Evolutionary conservation across 768 basidiomycete genomes (phyloP).

Genomic region (Coprinopsis sp.): DNA sequence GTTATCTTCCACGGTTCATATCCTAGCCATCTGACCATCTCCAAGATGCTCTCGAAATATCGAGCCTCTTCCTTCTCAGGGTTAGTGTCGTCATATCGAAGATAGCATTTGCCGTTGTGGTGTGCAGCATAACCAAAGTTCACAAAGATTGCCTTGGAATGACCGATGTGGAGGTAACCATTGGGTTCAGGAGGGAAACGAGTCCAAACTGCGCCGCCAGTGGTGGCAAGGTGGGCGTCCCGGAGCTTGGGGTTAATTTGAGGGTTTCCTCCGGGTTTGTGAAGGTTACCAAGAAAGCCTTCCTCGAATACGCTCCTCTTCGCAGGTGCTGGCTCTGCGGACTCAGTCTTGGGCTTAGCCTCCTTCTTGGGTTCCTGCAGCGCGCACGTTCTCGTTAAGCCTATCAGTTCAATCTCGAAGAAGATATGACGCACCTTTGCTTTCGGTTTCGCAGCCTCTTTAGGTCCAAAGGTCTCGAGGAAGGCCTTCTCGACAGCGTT

Average conservation of each 20-base stretch:
- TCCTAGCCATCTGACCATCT: slow-evolving; percentile 94
- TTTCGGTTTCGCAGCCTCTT: slow-evolving; percentile 62
- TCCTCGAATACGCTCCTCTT: slow-evolving; percentile 81
- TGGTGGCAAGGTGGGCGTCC: slow-evolving; percentile 74
- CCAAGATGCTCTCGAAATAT: slow-evolving; percentile 96
- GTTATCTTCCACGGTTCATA: slow-evolving; percentile 99
- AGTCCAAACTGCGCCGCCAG: slow-evolving; percentile 83
- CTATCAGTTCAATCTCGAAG: background rate
- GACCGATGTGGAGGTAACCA: slow-evolving; percentile 92
- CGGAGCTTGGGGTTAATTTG: slow-evolving; percentile 77
- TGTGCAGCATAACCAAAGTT: slow-evolving; percentile 98
- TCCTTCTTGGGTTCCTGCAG: slow-evolving; percentile 50
- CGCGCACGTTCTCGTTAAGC: background rate
- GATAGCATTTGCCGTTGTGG: slow-evolving; percentile 86
- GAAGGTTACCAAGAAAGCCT: slow-evolving; percentile 88
- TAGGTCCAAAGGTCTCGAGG: slow-evolving; percentile 63
- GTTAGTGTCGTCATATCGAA: slow-evolving; percentile 98
- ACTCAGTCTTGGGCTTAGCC: slow-evolving; percentile 27
- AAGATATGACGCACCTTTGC: slow-evolving; percentile 45
- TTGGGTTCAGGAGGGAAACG: slow-evolving; percentile 99
- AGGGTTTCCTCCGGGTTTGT: slow-evolving; percentile 91
- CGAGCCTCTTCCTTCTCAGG: slow-evolving; percentile 95
- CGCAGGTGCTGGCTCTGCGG: slow-evolving; percentile 24
- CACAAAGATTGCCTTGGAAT: slow-evolving; percentile 97
- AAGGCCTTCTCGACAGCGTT: slow-evolving; percentile 71